Conservation (phyloP, 495 filamentous ascomycete species). For the Opeltia flavorubescens region DNA sequence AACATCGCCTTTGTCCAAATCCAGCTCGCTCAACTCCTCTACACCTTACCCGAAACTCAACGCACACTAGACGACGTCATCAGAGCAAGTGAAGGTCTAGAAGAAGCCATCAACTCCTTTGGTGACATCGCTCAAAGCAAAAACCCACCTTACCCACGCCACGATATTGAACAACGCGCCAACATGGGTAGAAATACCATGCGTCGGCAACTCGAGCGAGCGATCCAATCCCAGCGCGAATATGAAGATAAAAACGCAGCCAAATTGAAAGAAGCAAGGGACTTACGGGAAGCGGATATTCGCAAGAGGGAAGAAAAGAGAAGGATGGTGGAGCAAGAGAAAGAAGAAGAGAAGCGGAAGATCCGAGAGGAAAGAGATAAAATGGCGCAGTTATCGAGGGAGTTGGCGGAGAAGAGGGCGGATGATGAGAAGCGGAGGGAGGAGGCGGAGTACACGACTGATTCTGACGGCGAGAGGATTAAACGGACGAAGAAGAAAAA, state of each 20-base stretch:
- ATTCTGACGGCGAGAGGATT: constrained; percentile 62
- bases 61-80: constrained; percentile 66
- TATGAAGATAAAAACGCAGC: constrained; percentile 89
- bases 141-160: constrained; percentile 78
- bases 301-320: constrained; percentile 58
- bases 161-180: constrained; percentile 83
- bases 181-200: constrained; percentile 95
- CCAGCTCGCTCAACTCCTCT: constrained; percentile 72
- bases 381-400: constrained; percentile 62
- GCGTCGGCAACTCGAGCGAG: constrained; percentile 74
- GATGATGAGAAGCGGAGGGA: constrained; percentile 58
- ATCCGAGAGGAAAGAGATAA: constrained; percentile 69
- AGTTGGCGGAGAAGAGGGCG: constrained; percentile 49
- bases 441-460: constrained; percentile 59
- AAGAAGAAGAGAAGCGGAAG: constrained; percentile 55
- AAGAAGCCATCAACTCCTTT: constrained; percentile 72
- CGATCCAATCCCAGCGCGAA: constrained; percentile 68
- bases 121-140: constrained; percentile 66
- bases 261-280: constrained; percentile 61
- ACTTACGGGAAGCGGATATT: constrained; percentile 62
- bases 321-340: constrained; percentile 46
- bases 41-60: constrained; percentile 57
- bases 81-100: constrained; percentile 68
- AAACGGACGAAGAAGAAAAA: constrained; percentile 56
- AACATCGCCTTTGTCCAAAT: constrained; percentile 97